phyloP scores from a whole-genome alignment of 2,329 filamentous ascomycete genomes.

The Fusarium ambrosium region DNA sequence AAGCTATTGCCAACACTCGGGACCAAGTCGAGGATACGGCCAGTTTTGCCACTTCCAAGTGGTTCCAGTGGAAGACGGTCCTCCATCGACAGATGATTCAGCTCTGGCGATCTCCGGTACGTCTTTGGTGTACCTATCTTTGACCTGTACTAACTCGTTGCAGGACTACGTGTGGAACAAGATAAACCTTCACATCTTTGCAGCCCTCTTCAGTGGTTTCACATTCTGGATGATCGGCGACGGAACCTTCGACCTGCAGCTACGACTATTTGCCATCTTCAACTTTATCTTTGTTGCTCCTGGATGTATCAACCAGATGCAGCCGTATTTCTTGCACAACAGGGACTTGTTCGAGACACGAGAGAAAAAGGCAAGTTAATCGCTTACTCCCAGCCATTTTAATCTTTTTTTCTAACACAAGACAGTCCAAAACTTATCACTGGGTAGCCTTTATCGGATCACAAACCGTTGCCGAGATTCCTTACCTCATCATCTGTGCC shows the following conservation, averaged over 20 bases:
- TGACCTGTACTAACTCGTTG: not conserved
- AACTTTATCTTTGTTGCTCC: constrained; percentile 67
- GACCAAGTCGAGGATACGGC: constrained; percentile 52
- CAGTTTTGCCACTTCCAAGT: constrained; percentile 54
- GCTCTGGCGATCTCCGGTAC: constrained; percentile 43
- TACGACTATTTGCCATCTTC: constrained; percentile 63
- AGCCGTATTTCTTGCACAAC: constrained; percentile 62
- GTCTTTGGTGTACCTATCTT: not conserved
- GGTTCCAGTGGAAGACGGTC: constrained; percentile 56
- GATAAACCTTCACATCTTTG: constrained; percentile 57
- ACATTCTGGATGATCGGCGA: constrained; percentile 63
- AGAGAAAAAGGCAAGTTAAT: constrained; percentile 56
- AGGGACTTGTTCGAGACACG: constrained; percentile 63
- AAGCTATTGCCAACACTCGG: constrained; percentile 47
- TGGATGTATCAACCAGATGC: constrained; percentile 52
- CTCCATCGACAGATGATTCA: constrained; percentile 44
- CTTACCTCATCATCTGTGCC: constrained; percentile 54
- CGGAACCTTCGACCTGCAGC: constrained; percentile 55
- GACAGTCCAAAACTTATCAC: constrained; percentile 60
- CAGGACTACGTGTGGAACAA: constrained; percentile 48
- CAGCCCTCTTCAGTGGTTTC: constrained; percentile 62
- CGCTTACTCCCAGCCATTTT: no score
- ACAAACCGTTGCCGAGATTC: constrained; percentile 57
- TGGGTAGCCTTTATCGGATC: constrained; percentile 66
- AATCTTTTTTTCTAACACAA: not conserved